Evolutionary conservation across 345 rosid species (phyloP).

Genomic region (Brassica cretica): DNA sequence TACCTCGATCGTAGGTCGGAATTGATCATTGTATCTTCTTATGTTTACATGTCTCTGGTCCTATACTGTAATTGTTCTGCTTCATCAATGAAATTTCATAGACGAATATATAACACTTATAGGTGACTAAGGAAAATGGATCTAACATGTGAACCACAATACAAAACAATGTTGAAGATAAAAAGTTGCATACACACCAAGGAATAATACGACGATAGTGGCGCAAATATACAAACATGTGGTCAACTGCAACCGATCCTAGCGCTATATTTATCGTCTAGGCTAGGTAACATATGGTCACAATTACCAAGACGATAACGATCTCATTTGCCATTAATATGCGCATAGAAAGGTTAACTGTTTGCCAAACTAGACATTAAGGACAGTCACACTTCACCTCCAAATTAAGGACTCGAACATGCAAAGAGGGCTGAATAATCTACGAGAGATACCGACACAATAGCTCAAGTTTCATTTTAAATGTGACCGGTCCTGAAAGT

Average conservation of each 20-base stretch:
- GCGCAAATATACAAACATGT: neutral
- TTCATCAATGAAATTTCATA: too few species aligned
- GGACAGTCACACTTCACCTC: neutral
- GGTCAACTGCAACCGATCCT: neutral
- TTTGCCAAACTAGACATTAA: neutral
- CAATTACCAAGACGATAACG: neutral
- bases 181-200: neutral
- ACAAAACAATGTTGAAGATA: neutral
- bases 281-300: neutral
- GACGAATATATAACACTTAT: neutral
- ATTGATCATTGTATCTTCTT: too few species aligned
- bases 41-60: too few species aligned
- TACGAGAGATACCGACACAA: neutral
- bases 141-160: neutral
- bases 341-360: neutral
- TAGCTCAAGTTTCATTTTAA: neutral
- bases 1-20: too few species aligned
- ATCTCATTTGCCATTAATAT: neutral
- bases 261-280: neutral
- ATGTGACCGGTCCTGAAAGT: too few species aligned
- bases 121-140: neutral
- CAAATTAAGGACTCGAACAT: constrained; percentile 6
- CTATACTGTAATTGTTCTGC: too few species aligned
- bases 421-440: neutral
- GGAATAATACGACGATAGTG: neutral